A percentile compares a stretch with the other conserved stretches of the same genome.
These are phyloP conservation scores for Dipteronia sinensis DNA, from an alignment of 345 rosid species.

Conservation along the genomic window DNA sequence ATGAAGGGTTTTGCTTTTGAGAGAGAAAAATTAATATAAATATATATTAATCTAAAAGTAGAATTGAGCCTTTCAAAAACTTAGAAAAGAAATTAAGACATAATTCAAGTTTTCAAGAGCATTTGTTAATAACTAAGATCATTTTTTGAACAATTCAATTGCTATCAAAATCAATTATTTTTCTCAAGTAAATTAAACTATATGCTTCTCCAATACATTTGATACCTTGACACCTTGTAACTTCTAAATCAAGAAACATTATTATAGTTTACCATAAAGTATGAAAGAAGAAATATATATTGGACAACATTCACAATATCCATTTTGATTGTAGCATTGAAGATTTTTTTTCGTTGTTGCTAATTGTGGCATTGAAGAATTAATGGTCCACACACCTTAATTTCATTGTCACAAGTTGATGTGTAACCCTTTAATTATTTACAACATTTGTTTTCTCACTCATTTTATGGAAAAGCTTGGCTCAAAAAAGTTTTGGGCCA, in stretches of 20 bases:
- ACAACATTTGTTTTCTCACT: not conserved
- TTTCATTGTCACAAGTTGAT: not conserved
- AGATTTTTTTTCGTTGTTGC: too few relatives aligned
- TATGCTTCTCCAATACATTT: not conserved
- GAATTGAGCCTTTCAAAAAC: not conserved
- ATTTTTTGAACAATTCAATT: not conserved
- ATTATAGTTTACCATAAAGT: not conserved
- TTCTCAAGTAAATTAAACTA: not conserved
- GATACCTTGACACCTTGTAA: not conserved
- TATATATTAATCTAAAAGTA: not conserved
- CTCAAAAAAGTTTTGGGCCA: slow-evolving; percentile 8
- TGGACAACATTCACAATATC: not conserved
- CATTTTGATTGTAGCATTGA: too few relatives aligned
- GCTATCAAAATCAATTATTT: not conserved
- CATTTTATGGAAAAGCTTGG: not conserved
- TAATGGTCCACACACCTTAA: not conserved
- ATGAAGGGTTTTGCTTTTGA: slow-evolving; percentile 1
- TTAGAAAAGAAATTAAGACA: not conserved
- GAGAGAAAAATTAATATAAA: not conserved
- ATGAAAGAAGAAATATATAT: not conserved
- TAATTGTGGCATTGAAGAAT: too few relatives aligned
- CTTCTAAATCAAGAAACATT: slow-evolving; percentile 5
- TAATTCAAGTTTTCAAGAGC: not conserved
- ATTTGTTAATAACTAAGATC: not conserved
- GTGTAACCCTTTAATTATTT: not conserved